Conservation (phyloP, 192 early-diverging fungal species). For the Entrophospora sp. region DNA sequence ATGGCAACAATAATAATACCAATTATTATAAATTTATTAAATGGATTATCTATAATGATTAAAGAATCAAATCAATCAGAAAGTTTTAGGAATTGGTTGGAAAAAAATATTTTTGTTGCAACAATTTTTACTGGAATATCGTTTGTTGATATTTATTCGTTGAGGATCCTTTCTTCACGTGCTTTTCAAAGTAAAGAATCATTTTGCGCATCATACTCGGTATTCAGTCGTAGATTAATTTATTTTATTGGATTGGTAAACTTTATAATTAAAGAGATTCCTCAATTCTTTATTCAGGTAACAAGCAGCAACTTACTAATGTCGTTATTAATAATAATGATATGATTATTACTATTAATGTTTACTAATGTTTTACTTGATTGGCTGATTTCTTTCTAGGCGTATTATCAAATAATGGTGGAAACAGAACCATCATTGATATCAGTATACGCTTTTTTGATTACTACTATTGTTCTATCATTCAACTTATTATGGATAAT, state of each 20-base stretch:
- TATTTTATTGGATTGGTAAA: not conserved
- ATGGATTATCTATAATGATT: not conserved
- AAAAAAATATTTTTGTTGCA: not conserved
- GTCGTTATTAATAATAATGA: too few species aligned
- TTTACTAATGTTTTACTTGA: too few species aligned
- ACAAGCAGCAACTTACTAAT: too few species aligned
- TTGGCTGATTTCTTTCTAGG: too few species aligned
- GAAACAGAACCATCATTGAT: too few species aligned
- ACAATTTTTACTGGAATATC: not conserved
- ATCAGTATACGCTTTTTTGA: too few species aligned
- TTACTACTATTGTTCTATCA: too few species aligned
- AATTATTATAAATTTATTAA: not conserved
- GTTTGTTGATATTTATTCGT: not conserved
- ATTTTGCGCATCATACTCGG: not conserved
- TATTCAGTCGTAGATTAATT: not conserved
- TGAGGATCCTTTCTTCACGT: not conserved
- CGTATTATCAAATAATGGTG: too few species aligned
- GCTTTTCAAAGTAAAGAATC: not conserved
- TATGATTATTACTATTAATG: too few species aligned
- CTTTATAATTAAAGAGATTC: conserved; percentile 1
- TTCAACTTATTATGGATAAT: too few species aligned
- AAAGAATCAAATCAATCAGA: not conserved
- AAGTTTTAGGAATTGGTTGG: not conserved
- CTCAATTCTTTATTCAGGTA: conserved; percentile 7
- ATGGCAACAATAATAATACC: not conserved